Conservation (phyloP, 2,329 filamentous ascomycete species). For the Alternaria dauci region DNA sequence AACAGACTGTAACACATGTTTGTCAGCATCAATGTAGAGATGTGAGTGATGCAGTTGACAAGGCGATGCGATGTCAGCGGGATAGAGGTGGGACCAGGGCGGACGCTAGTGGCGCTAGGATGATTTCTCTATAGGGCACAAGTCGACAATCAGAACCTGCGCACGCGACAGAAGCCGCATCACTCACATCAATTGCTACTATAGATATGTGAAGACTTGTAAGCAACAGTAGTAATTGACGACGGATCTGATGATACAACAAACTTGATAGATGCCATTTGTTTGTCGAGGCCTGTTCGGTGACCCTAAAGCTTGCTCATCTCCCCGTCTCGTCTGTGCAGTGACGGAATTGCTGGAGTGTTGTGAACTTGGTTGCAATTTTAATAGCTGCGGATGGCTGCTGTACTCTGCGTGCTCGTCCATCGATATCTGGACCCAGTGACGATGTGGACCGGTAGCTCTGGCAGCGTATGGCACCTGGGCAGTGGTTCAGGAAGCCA, state of each 20-base stretch:
- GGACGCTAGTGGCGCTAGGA: constrained; percentile 9
- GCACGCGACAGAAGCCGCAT: constrained; percentile 1
- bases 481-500: not conserved
- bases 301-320: not conserved
- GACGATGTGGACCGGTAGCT: not conserved
- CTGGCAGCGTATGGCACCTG: no score
- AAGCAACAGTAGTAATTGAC: not conserved
- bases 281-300: not conserved
- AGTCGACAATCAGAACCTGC: not conserved
- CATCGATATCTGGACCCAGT: not conserved
- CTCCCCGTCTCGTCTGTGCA: not conserved
- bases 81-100: constrained; percentile 10
- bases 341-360: not conserved
- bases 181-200: not conserved
- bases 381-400: not conserved
- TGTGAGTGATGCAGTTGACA: constrained; percentile 8
- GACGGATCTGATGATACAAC: not conserved
- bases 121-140: not conserved
- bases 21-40: not conserved
- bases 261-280: not conserved
- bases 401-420: not conserved
- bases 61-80: constrained; percentile 8
- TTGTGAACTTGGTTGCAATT: not conserved
- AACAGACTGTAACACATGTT: not conserved
- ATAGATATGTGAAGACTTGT: not conserved